These are phyloP conservation scores for Coriaria nepalensis DNA, from an alignment of 306 rosid genomes.

Conservation along the genomic window DNA sequence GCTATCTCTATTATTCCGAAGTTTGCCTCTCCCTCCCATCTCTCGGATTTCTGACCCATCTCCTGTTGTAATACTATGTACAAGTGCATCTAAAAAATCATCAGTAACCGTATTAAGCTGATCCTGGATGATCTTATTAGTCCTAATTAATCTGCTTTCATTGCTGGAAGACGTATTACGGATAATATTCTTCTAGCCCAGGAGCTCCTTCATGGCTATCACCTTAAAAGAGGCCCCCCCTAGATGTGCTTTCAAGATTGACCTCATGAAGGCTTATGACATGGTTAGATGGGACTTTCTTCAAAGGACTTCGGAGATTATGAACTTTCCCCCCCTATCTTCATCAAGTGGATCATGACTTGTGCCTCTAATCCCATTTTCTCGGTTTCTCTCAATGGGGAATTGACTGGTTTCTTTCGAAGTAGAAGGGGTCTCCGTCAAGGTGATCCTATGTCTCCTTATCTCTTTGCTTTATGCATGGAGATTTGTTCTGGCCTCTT, in stretches of 20 bases:
- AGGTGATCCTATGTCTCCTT: neutral
- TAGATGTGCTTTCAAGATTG: neutral
- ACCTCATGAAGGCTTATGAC: neutral
- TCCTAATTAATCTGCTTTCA: neutral
- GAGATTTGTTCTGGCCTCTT: neutral
- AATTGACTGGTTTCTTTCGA: neutral
- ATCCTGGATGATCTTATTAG: neutral
- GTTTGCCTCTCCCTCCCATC: neutral
- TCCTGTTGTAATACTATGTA: no score
- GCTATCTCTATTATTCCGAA: neutral
- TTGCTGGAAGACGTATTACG: neutral
- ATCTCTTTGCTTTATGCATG: neutral
- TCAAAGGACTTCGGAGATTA: neutral
- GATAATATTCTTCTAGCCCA: neutral
- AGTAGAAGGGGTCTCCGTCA: neutral
- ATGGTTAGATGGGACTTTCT: neutral
- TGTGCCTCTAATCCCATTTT: neutral
- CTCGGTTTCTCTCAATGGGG: neutral
- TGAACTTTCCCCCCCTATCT: neutral
- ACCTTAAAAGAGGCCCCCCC: neutral
- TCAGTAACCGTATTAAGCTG: neutral
- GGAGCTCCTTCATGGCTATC: neutral
- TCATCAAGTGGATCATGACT: neutral
- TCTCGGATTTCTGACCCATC: neutral
- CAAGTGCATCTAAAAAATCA: no score